Conservation (phyloP, 345 rosid genomes). For the Euphorbia lathyris region DNA sequence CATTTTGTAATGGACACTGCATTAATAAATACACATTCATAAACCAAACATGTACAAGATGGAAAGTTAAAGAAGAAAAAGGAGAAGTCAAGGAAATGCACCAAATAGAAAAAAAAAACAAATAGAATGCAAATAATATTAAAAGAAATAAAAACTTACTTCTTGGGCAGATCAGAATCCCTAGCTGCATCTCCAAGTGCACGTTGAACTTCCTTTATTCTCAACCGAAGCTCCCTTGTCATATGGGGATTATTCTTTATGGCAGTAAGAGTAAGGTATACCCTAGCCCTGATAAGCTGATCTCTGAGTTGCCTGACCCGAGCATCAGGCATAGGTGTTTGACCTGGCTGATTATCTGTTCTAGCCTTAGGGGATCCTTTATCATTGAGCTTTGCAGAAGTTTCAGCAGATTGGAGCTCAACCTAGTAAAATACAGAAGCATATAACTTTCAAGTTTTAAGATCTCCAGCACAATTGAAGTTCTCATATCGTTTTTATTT, state of each 20-base stretch:
- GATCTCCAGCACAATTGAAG: conserved; percentile 2
- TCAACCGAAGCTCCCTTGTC: conserved; percentile 77
- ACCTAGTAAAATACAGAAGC: conserved; percentile 12
- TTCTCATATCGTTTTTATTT: not conserved
- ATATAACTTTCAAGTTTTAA: not conserved
- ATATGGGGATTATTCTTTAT: conserved; percentile 62
- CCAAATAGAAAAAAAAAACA: too few relatives aligned
- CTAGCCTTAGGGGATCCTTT: conserved; percentile 32
- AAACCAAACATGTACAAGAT: not conserved
- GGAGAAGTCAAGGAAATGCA: not conserved
- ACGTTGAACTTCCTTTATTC: conserved; percentile 79
- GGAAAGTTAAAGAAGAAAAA: not conserved
- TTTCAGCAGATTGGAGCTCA: conserved; percentile 33
- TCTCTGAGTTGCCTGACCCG: conserved; percentile 75
- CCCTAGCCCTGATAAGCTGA: conserved; percentile 86
- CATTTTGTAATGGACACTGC: conserved; percentile 70
- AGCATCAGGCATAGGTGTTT: conserved; percentile 48
- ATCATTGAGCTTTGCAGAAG: conserved; percentile 28
- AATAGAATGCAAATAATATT: too few relatives aligned
- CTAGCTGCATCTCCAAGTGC: conserved; percentile 67
- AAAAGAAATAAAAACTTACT: conserved; percentile 38
- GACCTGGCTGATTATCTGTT: conserved; percentile 37
- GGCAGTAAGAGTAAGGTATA: conserved; percentile 81
- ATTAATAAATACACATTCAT: conserved; percentile 11
- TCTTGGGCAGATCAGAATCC: conserved; percentile 76